Evolutionary conservation across 495 filamentous ascomycete genomes (phyloP).

Genomic region (Talaromyces proteolyticus): DNA sequence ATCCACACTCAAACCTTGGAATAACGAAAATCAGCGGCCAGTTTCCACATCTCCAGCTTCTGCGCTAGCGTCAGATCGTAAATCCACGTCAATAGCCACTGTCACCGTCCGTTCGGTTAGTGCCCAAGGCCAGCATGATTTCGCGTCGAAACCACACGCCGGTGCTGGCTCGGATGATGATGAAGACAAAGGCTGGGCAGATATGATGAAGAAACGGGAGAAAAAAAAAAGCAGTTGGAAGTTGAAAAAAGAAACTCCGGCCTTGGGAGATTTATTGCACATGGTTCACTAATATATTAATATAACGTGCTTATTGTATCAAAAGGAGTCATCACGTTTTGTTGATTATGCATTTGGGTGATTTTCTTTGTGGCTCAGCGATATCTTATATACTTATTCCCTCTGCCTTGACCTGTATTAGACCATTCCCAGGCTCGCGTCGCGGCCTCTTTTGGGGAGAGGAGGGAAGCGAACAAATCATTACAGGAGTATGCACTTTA

Average conservation of each 20-base stretch:
- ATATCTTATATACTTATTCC: background rate
- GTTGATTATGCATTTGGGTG: background rate
- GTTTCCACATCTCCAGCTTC: conserved; percentile 17
- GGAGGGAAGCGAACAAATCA: too few relatives aligned
- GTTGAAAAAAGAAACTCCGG: conserved; percentile 50
- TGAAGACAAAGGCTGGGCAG: conserved; percentile 80
- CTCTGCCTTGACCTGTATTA: background rate
- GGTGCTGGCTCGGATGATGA: conserved; percentile 45
- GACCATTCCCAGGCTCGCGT: background rate
- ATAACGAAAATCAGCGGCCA: conserved; percentile 32
- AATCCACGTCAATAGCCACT: conserved; percentile 27
- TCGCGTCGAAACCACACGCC: conserved; percentile 21
- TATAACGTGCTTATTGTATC: background rate
- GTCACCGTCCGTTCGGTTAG: conserved; percentile 32
- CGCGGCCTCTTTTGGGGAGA: background rate
- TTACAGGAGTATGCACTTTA: too few relatives aligned
- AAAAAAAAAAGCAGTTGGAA: conserved; percentile 73
- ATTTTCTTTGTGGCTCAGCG: conserved; percentile 1
- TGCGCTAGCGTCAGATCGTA: conserved; percentile 15
- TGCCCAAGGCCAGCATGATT: conserved; percentile 18
- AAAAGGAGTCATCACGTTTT: background rate
- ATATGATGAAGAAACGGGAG: conserved; percentile 79
- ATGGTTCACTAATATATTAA: conserved; percentile 28
- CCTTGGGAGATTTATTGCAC: conserved; percentile 36
- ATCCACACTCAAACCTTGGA: conserved; percentile 42